Evolutionary conservation across 2,329 filamentous ascomycete genomes (phyloP), one percentile per base, ranked within the genome.

Genomic region (Stylonectria norvegica): DNA sequence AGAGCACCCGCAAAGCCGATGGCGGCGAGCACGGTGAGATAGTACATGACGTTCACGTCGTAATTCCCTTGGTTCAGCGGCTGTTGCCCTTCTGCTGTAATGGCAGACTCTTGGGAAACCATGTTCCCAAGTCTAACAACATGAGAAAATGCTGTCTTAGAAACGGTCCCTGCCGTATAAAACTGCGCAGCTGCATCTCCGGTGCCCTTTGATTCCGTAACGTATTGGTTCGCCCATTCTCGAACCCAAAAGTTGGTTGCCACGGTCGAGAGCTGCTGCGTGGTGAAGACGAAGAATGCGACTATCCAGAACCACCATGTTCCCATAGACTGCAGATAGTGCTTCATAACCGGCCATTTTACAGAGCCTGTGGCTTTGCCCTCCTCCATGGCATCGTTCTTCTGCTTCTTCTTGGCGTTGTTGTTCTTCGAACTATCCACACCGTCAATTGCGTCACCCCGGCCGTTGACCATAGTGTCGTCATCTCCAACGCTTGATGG

Each of bases 181-280:
- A 52, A 50, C 19, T 30, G 40, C 48, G 36, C 5, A 45, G 42
- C 45, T 48, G 55, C 42, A 38, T 45, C 50, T 10, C 40, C 33
- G n/a, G 40, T 19, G n/a, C n/a, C n/a, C 14, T 43, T 54, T 42
- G 63, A 64, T 35, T 73, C 73, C 44, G 58, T 67, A 41, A 75
- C 76, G 60, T 97, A 97, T 45, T 93, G 85, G 61, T 96, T 95
- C 12, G 91, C 86, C 93, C 93, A 98, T 61, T 91, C 75, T 53
- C 88, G 80, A 56, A 98, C 95, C 93, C 93, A 98, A 36, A 96
- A 68, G 56, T 93, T 96, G 23, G 89, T 94, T 1, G 85, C 88
- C 3, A 97, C 85, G 17, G 86, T 86, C 4, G 86, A 85, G 22
- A 95, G 63, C 61, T 98, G 93, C 60, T 96, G 90, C 31, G 85